Evolutionary conservation across 2,329 filamentous ascomycete genomes (phyloP), one percentile per base, ranked within the genome.

Genomic region (Fusarium clavum): DNA sequence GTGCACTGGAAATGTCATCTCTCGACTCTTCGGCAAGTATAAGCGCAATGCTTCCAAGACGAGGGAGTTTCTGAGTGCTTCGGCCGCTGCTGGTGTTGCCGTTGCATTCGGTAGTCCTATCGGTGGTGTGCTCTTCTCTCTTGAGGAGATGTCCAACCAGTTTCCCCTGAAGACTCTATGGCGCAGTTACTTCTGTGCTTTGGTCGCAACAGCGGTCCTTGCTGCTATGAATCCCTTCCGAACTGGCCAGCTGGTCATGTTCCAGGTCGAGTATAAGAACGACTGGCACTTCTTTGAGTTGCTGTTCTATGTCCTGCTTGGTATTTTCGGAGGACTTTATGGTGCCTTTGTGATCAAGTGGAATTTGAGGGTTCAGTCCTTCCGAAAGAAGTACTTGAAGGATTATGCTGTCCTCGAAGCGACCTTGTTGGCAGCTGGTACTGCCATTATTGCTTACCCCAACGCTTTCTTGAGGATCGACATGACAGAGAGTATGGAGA

Each of bases 401-500:
- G 87, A 92, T 67, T 96, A 97, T 79, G 92, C 94, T 9, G 88
- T 98, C 32, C 85, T 94, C 6, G 96, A 99, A 79, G 92, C 94
- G 1, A 94, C 94, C 1, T 81, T 97, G 18, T 83, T 99, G 43
- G 94, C 96, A 2, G 88, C 90, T 0, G 87, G 89, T 10, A 99
- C 96, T 6, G 96, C 94, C 12, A 85, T 98, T 25, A 86, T 99
- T n/a, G 98, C 95, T 80, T 99, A 97, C 76, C 96, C 95, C 1
- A 99, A 99, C 75, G 94, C 92, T 79, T 98, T 99, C 71, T 79
- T 99, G 60, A 87, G 93, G 58, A 98, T 98, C 75, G 97, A 99
- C 81, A 98, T 99, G 96, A 98, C 96, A 0, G 95, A 98, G 83
- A 97, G 94, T 83, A 98, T 99, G 96, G 94, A 98, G 79, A 97